Percentiles rank a stretch among this genome's conserved stretches.
Evolutionary conservation across 2,329 filamentous ascomycete species (phyloP).

Genomic region (Cytospora chrysosperma): DNA sequence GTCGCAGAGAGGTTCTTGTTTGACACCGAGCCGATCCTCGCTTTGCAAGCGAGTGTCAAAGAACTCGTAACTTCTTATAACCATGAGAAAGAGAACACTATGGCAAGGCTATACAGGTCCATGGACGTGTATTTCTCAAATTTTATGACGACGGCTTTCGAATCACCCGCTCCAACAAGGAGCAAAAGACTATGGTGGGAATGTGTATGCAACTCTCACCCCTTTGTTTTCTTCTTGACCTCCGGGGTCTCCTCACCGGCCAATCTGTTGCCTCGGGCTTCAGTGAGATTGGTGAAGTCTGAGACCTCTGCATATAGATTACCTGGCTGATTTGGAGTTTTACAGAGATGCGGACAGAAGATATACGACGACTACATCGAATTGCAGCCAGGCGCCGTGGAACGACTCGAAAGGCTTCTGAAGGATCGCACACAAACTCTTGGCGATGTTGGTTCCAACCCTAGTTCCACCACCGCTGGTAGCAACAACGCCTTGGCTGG

Average conservation of each 20-base stretch:
- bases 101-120: not conserved
- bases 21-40: slow-evolving; percentile 4
- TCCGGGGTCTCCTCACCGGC: too few species aligned
- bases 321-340: too few species aligned
- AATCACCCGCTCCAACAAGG: not conserved
- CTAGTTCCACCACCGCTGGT: too few species aligned
- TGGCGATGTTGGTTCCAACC: too few species aligned
- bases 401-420: not conserved
- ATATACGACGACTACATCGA: slow-evolving; percentile 17
- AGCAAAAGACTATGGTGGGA: not conserved
- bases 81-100: not conserved
- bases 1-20: slow-evolving; percentile 8
- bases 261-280: too few species aligned
- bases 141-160: not conserved
- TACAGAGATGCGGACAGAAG: slow-evolving; percentile 7
- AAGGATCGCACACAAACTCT: not conserved
- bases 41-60: slow-evolving; percentile 3
- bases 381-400: slow-evolving; percentile 1
- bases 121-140: not conserved
- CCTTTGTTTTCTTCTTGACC: not conserved
- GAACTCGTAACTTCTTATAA: not conserved
- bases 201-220: not conserved
- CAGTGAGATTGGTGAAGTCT: rapidly evolving
- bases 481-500: too few species aligned
- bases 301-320: not conserved